Evolutionary conservation across 2,329 filamentous ascomycete genomes (phyloP).

Genomic region (Septoria petroselini): DNA sequence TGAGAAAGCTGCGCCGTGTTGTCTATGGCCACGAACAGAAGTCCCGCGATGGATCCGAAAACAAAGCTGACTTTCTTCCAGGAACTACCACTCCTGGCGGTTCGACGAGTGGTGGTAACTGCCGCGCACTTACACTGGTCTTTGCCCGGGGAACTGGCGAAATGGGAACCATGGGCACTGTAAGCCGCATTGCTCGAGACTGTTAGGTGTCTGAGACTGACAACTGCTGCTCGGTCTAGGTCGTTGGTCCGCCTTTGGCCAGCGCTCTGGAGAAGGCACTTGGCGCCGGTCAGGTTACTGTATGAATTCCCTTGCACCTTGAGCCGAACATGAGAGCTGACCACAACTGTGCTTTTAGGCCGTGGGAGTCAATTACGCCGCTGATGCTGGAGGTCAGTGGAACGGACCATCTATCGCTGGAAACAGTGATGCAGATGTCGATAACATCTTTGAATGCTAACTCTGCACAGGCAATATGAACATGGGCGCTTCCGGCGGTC

Average conservation of each 20-base stretch:
- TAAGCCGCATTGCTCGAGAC: not conserved
- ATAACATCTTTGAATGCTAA: no score
- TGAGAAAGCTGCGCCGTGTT: not conserved
- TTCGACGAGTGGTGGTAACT: not conserved
- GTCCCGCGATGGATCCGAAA: not conserved
- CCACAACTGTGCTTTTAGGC: slow-evolving; percentile 1
- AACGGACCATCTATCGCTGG: not conserved
- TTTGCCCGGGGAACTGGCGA: slow-evolving; percentile 60
- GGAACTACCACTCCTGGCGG: not conserved
- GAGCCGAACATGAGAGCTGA: not conserved
- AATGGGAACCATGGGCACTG: slow-evolving; percentile 51
- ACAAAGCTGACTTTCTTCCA: not conserved
- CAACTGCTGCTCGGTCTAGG: not conserved
- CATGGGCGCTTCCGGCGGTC: slow-evolving; percentile 29
- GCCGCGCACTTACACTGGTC: slow-evolving; percentile 49
- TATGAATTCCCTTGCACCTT: slow-evolving; percentile 3
- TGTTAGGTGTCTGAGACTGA: not conserved
- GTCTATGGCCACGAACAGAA: not conserved
- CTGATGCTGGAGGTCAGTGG: slow-evolving; percentile 19
- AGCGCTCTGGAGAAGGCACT: slow-evolving; percentile 20
- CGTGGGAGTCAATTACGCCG: slow-evolving; percentile 33
- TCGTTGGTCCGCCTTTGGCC: slow-evolving; percentile 25
- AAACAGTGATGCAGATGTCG: no score
- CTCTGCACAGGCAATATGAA: slow-evolving; percentile 19
- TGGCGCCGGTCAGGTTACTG: slow-evolving; percentile 24